These are phyloP conservation scores for Ballota nigra DNA, from an alignment of 257 asterid species.

Conservation along the genomic window DNA sequence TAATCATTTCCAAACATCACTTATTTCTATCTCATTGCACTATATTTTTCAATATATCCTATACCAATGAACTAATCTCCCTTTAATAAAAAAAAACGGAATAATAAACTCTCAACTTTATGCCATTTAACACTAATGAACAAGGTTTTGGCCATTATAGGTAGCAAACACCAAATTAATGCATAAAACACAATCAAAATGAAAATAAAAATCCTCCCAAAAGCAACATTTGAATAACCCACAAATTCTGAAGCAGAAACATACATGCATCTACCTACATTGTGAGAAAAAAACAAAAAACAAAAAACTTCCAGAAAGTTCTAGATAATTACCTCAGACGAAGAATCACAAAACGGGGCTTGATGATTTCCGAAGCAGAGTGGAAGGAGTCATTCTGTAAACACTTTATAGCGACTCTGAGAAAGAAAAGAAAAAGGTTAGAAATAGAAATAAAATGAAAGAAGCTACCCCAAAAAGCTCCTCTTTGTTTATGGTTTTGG, in stretches of 20 bases:
- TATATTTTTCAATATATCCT: too few species aligned
- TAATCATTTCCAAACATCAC: too few species aligned
- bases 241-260: constrained; percentile 8
- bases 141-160: too few species aligned
- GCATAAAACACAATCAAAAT: neutral
- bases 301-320: neutral
- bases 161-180: too few species aligned
- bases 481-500: constrained; percentile 9
- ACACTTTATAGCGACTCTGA: neutral
- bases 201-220: neutral
- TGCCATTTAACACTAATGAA: too few species aligned
- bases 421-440: too few species aligned
- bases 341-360: constrained; percentile 19
- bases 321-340: neutral
- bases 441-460: neutral
- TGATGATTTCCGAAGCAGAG: neutral
- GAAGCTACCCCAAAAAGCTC: constrained; percentile 17
- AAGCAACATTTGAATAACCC: neutral
- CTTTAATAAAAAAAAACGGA: too few species aligned
- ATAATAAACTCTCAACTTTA: too few species aligned
- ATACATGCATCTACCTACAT: neutral
- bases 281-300: neutral
- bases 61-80: too few species aligned
- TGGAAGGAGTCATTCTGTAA: neutral
- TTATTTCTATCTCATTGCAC: too few species aligned